These are phyloP conservation scores for Aleurites moluccanus DNA, from an alignment of 441 rosid species.

Conservation along the genomic window DNA sequence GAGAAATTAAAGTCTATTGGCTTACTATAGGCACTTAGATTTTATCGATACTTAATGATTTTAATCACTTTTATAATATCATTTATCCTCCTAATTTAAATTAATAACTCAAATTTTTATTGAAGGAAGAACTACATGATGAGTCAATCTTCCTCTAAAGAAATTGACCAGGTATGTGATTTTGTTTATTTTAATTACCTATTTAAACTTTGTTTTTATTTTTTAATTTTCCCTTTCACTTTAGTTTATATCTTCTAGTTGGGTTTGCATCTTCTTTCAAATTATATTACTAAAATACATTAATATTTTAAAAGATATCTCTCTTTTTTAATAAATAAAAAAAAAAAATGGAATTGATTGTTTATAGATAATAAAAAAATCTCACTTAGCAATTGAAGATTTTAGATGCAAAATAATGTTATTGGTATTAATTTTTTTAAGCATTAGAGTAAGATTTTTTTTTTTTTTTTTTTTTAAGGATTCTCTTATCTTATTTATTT, in stretches of 20 bases:
- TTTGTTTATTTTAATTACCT: neutral
- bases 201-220: neutral
- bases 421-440: too few relatives aligned
- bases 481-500: too few relatives aligned
- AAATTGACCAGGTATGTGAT: neutral
- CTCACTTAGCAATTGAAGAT: too few relatives aligned
- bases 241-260: neutral
- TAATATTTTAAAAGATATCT: neutral
- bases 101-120: neutral
- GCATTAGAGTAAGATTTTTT: too few relatives aligned
- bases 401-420: too few relatives aligned
- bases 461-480: too few relatives aligned
- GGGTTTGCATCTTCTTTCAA: neutral
- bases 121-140: neutral
- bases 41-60: conserved; percentile 6
- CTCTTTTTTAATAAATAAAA: neutral
- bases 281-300: neutral
- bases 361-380: too few relatives aligned
- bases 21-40: conserved; percentile 15
- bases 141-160: conserved; percentile 8
- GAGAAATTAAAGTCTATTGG: conserved; percentile 2
- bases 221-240: neutral
- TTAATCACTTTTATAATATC: neutral
- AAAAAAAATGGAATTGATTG: too few relatives aligned
- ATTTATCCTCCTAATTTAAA: neutral